Evolutionary conservation across 2,329 filamentous ascomycete genomes (phyloP).

Genomic region (Neopestalotiopsis sp.): DNA sequence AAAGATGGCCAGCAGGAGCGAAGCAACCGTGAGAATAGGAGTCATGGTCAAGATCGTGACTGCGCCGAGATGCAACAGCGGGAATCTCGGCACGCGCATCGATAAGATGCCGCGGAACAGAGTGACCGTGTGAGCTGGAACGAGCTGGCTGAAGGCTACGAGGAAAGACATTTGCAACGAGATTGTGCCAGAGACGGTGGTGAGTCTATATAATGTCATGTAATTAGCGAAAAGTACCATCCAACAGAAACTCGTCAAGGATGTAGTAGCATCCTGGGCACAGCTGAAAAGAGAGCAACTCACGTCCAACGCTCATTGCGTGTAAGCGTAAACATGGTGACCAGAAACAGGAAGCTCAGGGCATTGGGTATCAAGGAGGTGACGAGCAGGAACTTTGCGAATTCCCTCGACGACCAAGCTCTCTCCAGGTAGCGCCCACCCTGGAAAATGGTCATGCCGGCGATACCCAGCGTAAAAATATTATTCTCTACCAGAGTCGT

Average conservation of each 20-base stretch:
- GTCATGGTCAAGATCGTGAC: slow-evolving; percentile 69
- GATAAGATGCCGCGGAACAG: slow-evolving; percentile 88
- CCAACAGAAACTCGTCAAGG: background rate
- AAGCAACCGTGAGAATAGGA: slow-evolving; percentile 68
- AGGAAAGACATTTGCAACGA: slow-evolving; percentile 92
- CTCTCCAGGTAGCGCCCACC: slow-evolving; percentile 94
- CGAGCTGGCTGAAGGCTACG: slow-evolving; percentile 95
- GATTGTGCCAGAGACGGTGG: slow-evolving; percentile 86
- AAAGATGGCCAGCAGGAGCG: slow-evolving; percentile 78
- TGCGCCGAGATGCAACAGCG: slow-evolving; percentile 75
- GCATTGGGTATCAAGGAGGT: slow-evolving; percentile 81
- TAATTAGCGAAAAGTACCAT: slow-evolving; percentile 22
- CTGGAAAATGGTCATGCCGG: slow-evolving; percentile 81
- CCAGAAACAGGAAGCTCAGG: slow-evolving; percentile 73
- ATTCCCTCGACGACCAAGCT: slow-evolving; percentile 91
- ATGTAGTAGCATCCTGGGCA: background rate
- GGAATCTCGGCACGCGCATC: slow-evolving; percentile 78
- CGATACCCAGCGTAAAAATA: slow-evolving; percentile 81
- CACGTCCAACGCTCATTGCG: slow-evolving; percentile 72
- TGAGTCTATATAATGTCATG: slow-evolving; percentile 58
- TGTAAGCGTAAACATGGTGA: slow-evolving; percentile 74
- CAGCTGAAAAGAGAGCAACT: slow-evolving; percentile 37
- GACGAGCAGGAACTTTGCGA: slow-evolving; percentile 86
- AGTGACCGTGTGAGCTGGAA: slow-evolving; percentile 95
- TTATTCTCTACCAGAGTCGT: slow-evolving; percentile 93